Evolutionary conservation across 2,329 filamentous ascomycete genomes (phyloP).

Genomic region (Pseudocercospora ulei): DNA sequence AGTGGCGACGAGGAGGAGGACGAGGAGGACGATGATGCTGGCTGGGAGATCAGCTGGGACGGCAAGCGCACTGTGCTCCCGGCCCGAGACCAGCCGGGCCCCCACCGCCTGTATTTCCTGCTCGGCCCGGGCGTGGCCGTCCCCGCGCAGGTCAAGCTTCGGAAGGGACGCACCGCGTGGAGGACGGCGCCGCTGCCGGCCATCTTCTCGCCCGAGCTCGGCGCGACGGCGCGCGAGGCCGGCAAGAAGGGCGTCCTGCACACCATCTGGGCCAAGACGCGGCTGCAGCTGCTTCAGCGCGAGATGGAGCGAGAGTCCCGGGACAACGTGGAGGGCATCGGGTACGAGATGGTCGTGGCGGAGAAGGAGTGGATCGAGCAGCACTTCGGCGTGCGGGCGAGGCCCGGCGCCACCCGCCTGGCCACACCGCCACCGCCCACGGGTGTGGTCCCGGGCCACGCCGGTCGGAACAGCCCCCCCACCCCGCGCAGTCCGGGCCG

Average conservation of each 20-base stretch:
- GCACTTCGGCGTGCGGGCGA: conserved; percentile 58
- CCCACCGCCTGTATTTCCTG: conserved; percentile 66
- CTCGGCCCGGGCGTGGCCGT: conserved; percentile 62
- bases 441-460: conserved; percentile 23
- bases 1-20: conserved; percentile 66
- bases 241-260: conserved; percentile 76
- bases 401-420: conserved; percentile 36
- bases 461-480: conserved; percentile 43
- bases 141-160: conserved; percentile 60
- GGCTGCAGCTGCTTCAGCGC: conserved; percentile 61
- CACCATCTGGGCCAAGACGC: conserved; percentile 80
- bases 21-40: conserved; percentile 41
- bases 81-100: conserved; percentile 46
- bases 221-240: conserved; percentile 54
- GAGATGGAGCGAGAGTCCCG: conserved; percentile 68
- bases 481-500: conserved; percentile 55
- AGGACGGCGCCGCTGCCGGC: conserved; percentile 72
- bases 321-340: conserved; percentile 69
- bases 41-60: conserved; percentile 76
- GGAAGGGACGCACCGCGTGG: conserved; percentile 41
- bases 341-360: conserved; percentile 69
- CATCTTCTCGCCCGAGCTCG: conserved; percentile 70
- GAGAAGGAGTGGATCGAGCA: conserved; percentile 78
- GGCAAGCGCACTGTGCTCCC: conserved; percentile 63
- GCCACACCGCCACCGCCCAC: conserved; percentile 28